Evolutionary conservation across 2,329 filamentous ascomycete genomes (phyloP), one percentile per base, ranked within the genome.

Genomic region (Eurotiales sp.): DNA sequence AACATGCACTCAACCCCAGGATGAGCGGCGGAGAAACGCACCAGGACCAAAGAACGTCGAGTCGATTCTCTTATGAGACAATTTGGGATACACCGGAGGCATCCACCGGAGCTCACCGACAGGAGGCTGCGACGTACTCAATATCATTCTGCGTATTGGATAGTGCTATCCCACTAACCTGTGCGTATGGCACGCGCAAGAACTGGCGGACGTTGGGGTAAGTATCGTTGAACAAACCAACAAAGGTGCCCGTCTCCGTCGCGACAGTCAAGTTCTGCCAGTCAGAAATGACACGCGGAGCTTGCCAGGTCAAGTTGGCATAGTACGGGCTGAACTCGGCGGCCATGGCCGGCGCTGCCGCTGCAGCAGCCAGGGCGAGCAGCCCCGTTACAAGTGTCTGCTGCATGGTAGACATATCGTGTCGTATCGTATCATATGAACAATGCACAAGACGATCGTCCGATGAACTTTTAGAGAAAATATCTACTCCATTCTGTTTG

Each of bases 141-240:
- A 37, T 15, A n/a, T 37, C 34, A 7, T 7, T 17, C 2, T 8
- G 19, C n/a, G 19, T 15, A 1, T 15, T 2, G 5, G 19, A 17
- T 7, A 17, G 19, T 4, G 19, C 10, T 7, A 37, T 7, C 12
- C 10, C 34, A 6, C 34, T 37, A 14, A 57, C 52, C 55, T 69
- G 63, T 14, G 68, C 68, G 49, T 61, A 72, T 1, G 70, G 69
- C 5, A 72, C 62, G 15, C 64, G 61, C 17, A 67, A 61, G 51
- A 69, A 71, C 50, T 71, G 63, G 8, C 66, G 66, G 21, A 71
- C 67, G 43, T 65, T 59, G 2, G 69, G 67, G 12, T 63, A 64
- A 10, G 60, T 64, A 22, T 60, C 55, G 37, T 69, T 64, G 11
- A 68, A 53, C 23, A 67, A 56, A 4, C 69, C 69, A 25, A 62